A percentile compares a stretch with the other conserved stretches of the same genome.
Evolutionary conservation across 495 filamentous ascomycete species (phyloP).

Genomic region (Penicillium robsamsonii): DNA sequence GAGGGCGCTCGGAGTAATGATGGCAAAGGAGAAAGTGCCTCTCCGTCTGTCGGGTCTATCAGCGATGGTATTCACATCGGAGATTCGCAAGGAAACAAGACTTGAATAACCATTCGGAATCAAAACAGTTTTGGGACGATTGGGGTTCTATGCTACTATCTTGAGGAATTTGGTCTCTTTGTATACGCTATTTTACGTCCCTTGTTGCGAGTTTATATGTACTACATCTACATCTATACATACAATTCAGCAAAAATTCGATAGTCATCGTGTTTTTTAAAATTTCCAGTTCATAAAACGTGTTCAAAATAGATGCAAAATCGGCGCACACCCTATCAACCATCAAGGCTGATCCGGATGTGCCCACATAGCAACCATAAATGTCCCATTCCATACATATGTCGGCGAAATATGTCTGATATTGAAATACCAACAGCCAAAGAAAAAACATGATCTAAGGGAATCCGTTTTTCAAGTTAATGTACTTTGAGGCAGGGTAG

Average conservation of each 20-base stretch:
- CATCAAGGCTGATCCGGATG: conserved; percentile 8
- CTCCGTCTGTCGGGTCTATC: conserved; percentile 17
- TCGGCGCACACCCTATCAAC: neutral
- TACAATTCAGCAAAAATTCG: neutral
- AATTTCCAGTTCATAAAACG: neutral
- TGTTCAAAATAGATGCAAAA: neutral
- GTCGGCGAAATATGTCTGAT: conserved; percentile 2
- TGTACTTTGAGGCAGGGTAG: conserved; percentile 34
- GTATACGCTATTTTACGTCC: neutral
- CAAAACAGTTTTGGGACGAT: no score
- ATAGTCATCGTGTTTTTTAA: neutral
- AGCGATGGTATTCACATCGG: conserved; percentile 4
- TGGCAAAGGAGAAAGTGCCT: conserved; percentile 3
- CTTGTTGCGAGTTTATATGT: neutral
- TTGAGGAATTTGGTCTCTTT: neutral
- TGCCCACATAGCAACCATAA: neutral
- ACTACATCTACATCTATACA: neutral
- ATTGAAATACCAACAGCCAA: conserved; percentile 2
- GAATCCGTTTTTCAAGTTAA: conserved; percentile 34
- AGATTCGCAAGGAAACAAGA: neutral
- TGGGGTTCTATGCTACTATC: neutral
- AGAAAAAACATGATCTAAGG: neutral
- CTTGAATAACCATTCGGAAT: neutral
- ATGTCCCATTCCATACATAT: neutral
- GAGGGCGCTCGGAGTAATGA: neutral